Base-by-base conservation (phyloP, 352 stramenopile genomes). In the Phytophthora syringae region DNA sequence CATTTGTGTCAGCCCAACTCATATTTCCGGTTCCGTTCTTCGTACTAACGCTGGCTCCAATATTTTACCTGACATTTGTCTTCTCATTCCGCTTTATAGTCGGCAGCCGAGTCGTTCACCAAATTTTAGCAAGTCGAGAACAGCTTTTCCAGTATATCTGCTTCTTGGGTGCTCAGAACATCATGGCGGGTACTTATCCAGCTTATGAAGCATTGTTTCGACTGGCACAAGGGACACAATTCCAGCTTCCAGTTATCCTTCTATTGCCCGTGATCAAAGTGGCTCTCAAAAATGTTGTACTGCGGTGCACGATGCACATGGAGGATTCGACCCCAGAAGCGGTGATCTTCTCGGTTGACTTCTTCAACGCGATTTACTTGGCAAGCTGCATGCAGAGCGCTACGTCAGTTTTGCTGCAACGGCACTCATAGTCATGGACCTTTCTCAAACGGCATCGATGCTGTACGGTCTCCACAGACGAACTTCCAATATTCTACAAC, bases 261-360 rank as follows among this genome's bases (percentile, higher is more conserved):
- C n/a, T 73, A 1, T 40, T 79, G 7, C 56, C 67, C 5, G 16
- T 78, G 0, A 64, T 83, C 2, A 76, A 79, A 25, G 25, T 70
- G 0, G 6, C 43, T 6, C 47, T 80, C 12, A 67, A 59, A 5
- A 64, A 66, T 30, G 2, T 62, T 18, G 32, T 70, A 9, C 20
- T 56, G 4, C 20, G 22, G 4, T 64, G 39, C 13, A 22, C 39
- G 12, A 7, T 22, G 0, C 52, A 74, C 15, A 45, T 66, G 27
- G 65, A 70, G 42, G 66, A 74, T n/a, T 45, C 59, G 21, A 30
- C 47, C 1, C 65, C 65, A 4, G 47, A 60, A 22, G 52, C 55
- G 16, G 66, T 64, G 1, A 70, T 74, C n/a, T 70, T 70, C 32
- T 62, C 59, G 3, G 52, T 69, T 16, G 52, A 66, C 12, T 60